Evolutionary conservation across 176 grass and related monocot genomes (phyloP).

Genomic region (Carex littledalei): DNA sequence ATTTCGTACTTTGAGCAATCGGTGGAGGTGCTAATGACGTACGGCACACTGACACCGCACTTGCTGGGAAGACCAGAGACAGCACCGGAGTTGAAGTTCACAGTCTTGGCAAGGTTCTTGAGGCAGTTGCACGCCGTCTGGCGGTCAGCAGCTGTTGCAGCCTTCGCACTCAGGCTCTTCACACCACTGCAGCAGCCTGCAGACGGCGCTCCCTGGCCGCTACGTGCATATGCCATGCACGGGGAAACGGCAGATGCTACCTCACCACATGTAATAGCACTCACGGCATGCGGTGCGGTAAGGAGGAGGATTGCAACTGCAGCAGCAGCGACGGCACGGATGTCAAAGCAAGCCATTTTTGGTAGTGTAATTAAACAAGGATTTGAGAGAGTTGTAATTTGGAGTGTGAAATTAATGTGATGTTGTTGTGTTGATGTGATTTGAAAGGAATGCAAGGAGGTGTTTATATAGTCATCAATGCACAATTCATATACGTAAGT

Average conservation of each 20-base stretch:
- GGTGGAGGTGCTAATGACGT: conserved; percentile 26
- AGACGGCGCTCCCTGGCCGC: neutral
- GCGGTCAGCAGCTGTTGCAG: conserved; percentile 22
- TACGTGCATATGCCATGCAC: conserved; percentile 36
- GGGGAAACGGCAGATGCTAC: conserved; percentile 36
- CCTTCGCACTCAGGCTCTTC: conserved; percentile 25
- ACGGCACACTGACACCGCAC: conserved; percentile 18
- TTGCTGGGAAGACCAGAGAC: conserved; percentile 15
- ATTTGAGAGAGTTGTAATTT: neutral
- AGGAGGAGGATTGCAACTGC: conserved; percentile 13
- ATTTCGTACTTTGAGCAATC: conserved; percentile 31
- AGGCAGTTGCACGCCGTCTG: conserved; percentile 23
- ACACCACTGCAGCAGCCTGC: conserved; percentile 36
- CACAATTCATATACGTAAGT: neutral
- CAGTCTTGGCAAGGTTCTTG: conserved; percentile 2
- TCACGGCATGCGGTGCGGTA: neutral
- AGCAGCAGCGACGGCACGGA: neutral
- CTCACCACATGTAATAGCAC: conserved; percentile 26
- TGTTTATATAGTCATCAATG: conserved; percentile 11
- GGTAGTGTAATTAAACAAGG: neutral
- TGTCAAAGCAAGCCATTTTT: conserved; percentile 22
- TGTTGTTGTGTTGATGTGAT: neutral
- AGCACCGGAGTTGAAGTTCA: neutral
- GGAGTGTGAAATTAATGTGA: neutral
- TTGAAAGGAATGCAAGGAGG: neutral